Base-by-base conservation (phyloP, 202 grass and related monocot genomes). In the Dendrocalamus latiflorus region DNA sequence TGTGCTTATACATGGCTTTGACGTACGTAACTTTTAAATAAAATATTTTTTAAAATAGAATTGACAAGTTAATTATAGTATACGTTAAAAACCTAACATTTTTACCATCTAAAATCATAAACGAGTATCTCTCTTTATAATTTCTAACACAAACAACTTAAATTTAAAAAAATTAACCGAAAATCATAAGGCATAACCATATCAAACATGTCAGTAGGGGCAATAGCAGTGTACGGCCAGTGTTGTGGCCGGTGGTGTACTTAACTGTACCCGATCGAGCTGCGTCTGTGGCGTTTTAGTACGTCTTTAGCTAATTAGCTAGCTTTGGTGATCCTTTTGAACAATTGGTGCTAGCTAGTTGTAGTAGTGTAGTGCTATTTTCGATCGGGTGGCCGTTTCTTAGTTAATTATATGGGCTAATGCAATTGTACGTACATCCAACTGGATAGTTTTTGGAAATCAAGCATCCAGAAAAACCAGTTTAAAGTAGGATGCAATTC, bases 81-180 rank as follows among this genome's bases (percentile, higher is more conserved):
- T 4, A 33, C 4, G 4, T 33, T 33, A 4, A 33, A 33, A 33
- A 0, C 0, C 0, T 0, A 33, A 33, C 1, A 33, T 33, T 0
- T 33, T 0, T 33, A 33, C 4, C 4, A 33, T 33, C 0, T 4
- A 33, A 33, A 33, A 33, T 4, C 3, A 0, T 0, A 33, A 33
- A 0, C 3, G 30, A 33, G 3, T 33, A 33, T 0, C 33, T 33
- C 0, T 33, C 3, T 33, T 0, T 0, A 0, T 4, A 33, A 33
- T 33, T 0, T 33, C 0, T 33, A 0, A 4, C 4, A 0, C 4
- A 33, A 33, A 33, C 0, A 33, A 4, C 3, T 33, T 0, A 33
- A 33, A 33, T 33, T 33, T 0, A 33, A 33, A 4, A 4, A 33
- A 4, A 0, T 33, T 4, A 33, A 0, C 3, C 0, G 4, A 33